Evolutionary conservation across 768 basidiomycete genomes (phyloP), one percentile per base, ranked within the genome.

Genomic region (Collybia mongolica): DNA sequence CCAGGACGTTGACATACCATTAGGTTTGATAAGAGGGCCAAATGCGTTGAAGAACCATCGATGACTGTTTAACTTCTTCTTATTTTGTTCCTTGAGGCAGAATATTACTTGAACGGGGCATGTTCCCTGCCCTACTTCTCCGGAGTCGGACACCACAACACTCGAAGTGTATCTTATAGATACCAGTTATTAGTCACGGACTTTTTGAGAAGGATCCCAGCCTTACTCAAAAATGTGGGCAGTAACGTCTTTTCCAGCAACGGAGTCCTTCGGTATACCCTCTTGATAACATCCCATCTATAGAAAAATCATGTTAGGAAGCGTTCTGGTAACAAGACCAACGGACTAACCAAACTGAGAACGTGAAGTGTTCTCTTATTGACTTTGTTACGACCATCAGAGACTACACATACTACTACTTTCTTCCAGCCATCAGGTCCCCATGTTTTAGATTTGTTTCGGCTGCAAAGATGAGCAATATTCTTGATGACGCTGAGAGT

Each of bases 11-110:
- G 20, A 43, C 36, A 17, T 44, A 86, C 88, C 88, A 60, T 93
- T 92, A 35, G 93, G 88, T 54, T 85, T 82, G 59, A 96, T 80
- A 49, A 95, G 74, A 20, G 93, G 91, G 18, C 90, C 90, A 56
- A 96, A 90, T 0, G 91, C 94, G 61, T 97, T 97, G 80, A 97
- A 96, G 77, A 96, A 96, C 94, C 94, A 97, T 17, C 94, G 81
- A 62, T 97, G 93, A 59, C 88, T 90, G 73, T 96, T 96, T 59
- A 96, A 77, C 67, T 97, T 96, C 78, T 96, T 95, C 77, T 93
- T 93, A 78, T 95, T 97, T 72, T 92, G 90, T 66, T 95, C 93
- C 69, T 95, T 95, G 61, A 95, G 72, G 62, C 92, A 93, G 73
- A 94, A 94, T 40, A 98, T 73, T 58, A 91, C 77, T 67, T 94